Evolutionary conservation across 176 grass and related monocot genomes (phyloP).

Genomic region (Carex scoparia): DNA sequence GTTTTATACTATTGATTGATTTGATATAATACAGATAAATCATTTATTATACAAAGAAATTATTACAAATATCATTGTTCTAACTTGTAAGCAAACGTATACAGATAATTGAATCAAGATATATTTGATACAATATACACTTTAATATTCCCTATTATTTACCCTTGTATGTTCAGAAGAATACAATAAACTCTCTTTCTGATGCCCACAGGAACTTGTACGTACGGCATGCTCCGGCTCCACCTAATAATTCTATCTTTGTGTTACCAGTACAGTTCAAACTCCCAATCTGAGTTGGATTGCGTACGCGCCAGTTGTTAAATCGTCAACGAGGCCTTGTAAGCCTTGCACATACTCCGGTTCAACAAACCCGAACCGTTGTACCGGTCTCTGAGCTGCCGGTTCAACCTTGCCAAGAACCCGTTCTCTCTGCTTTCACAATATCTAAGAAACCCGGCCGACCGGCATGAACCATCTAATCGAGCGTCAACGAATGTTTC

Average conservation of each 20-base stretch:
- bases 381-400: not conserved
- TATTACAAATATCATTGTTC: not conserved
- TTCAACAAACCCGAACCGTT: slow-evolving; percentile 6
- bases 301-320: not conserved
- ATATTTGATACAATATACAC: not conserved
- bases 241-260: not conserved
- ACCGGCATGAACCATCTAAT: slow-evolving; percentile 5
- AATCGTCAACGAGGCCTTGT: not conserved
- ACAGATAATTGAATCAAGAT: not conserved
- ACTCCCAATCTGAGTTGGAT: slow-evolving; percentile 2
- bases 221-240: not conserved
- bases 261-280: not conserved
- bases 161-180: not conserved
- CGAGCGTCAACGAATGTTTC: not conserved
- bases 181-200: not conserved
- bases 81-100: not conserved
- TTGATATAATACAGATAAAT: not conserved
- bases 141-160: not conserved
- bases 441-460: not conserved
- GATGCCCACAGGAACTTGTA: not conserved
- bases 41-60: not conserved
- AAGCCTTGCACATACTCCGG: slow-evolving; percentile 12
- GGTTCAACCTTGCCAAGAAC: slow-evolving; percentile 33
- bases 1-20: not conserved
- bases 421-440: not conserved